Percentiles rank a stretch among this genome's conserved stretches.
Conservation (phyloP, 345 rosid genomes). For the Stellera chamaejasme region DNA sequence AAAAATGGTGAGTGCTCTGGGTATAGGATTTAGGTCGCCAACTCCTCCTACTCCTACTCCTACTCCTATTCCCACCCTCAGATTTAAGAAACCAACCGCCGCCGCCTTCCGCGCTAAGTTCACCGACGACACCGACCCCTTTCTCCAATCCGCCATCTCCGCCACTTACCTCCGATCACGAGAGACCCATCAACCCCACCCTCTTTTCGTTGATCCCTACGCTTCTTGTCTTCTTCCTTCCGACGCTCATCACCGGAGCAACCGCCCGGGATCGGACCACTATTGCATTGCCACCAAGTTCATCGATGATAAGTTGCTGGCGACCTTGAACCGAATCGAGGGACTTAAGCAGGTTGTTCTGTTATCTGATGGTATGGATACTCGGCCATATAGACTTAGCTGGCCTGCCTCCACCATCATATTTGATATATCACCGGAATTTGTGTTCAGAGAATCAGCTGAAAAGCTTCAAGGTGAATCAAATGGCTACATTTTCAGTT, state of each 20-base stretch:
- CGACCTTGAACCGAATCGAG: conserved; percentile 45
- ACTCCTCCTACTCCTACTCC: conserved; percentile 2
- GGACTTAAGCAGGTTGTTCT: conserved; percentile 91
- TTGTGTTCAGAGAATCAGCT: conserved; percentile 44
- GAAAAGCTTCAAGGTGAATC: conserved; percentile 56
- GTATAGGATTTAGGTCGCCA: conserved; percentile 6
- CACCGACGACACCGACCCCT: conserved; percentile 44
- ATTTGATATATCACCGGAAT: conserved; percentile 68
- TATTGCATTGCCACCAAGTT: conserved; percentile 77
- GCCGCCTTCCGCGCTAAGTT: conserved; percentile 31
- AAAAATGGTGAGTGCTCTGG: conserved; percentile 21
- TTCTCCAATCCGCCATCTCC: conserved; percentile 43
- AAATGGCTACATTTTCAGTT: background rate
- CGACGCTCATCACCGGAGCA: conserved; percentile 25
- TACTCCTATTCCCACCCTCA: conserved; percentile 13
- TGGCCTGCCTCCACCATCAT: conserved; percentile 85
- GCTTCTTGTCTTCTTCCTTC: conserved; percentile 74
- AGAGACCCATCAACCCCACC: conserved; percentile 73
- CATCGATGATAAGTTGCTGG: conserved; percentile 73
- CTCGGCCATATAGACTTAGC: conserved; percentile 82
- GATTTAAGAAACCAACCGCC: conserved; percentile 11
- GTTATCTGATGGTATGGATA: conserved; percentile 90
- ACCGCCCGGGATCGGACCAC: conserved; percentile 25
- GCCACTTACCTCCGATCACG: conserved; percentile 75
- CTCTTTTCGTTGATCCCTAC: conserved; percentile 77